Percentiles rank a stretch among this genome's conserved stretches.
These are phyloP conservation scores for Chaetomiaceae sp. DNA, from an alignment of 2,329 filamentous ascomycete genomes.

Conservation along the genomic window DNA sequence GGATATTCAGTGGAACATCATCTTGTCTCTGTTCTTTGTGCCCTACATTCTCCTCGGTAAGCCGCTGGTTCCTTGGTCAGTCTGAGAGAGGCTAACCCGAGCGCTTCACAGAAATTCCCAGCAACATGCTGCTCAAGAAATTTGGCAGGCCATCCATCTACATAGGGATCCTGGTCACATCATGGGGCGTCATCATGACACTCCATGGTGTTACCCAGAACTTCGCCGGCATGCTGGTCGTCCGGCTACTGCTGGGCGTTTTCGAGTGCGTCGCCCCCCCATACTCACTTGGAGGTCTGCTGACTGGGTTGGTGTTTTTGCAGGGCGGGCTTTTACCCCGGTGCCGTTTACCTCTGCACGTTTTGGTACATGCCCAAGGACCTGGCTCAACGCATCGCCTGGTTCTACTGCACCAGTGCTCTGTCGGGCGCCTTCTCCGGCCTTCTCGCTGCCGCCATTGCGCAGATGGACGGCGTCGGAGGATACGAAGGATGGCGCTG, in stretches of 20 bases:
- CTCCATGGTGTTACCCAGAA: not conserved
- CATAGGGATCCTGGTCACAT: not conserved
- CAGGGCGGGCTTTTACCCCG: not conserved
- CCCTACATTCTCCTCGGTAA: not conserved
- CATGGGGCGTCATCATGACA: not conserved
- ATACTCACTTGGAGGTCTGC: not conserved
- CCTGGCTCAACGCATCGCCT: not conserved
- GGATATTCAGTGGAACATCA: not conserved
- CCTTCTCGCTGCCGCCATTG: not conserved
- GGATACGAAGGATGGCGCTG: slow-evolving; percentile 1
- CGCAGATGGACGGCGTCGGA: not conserved
- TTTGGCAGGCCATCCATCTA: not conserved
- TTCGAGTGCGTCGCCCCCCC: not conserved
- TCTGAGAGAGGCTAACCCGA: not conserved
- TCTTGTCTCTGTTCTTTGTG: not conserved
- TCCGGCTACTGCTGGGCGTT: not conserved
- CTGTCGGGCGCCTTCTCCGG: not conserved
- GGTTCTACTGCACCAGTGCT: slow-evolving; percentile 2
- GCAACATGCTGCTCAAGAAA: not conserved
- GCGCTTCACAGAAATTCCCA: not conserved
- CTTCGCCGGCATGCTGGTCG: not conserved
- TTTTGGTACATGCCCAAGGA: not conserved
- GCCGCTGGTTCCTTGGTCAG: not conserved
- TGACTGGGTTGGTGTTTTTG: not conserved
- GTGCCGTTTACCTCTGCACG: not conserved